Base-by-base conservation (phyloP, 2,329 filamentous ascomycete genomes). In the Claviceps maximensis region DNA sequence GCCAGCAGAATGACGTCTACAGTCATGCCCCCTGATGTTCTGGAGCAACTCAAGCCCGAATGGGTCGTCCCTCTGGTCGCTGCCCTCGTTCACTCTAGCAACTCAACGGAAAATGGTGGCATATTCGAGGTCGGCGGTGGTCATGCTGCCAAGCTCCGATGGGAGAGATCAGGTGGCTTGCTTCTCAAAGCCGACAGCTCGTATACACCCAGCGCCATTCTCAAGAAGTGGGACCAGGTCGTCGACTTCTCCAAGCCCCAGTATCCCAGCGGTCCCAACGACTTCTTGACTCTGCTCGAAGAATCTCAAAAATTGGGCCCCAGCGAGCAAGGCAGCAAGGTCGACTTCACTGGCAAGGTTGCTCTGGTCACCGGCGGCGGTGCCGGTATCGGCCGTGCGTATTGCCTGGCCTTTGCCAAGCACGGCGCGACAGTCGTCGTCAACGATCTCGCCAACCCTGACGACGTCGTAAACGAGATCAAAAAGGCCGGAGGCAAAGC, bases 71-170 rank as follows among this genome's bases (percentile, higher is more conserved):
- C 93, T 38, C 76, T 97, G 44, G 93, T 97, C 33, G 91, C 89
- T 50, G 83, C 86, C 54, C 77, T 98, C 50, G 86, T 87, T 45
- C 90, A 97, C 78, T 83, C 86, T 65, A 87, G 80, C 63, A 94
- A 93, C 75, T 84, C 79, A 8, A 70, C 73, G 48, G 91, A 97
- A 76, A 91, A 80, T 47, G 93, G 93, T 58, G 77, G 82, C 56
- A 95, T 97, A 68, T 97, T 90, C 69, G 93, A 97, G 73, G 87
- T 87, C 59, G 93, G 93, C 56, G 93, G 87, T 66, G 93, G 91
- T 53, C 89, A 95, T 72, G 74, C 94, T 54, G 87, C 91, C 60
- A 97, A 97, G 78, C 72, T 95, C 55, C 82, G 93, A 64, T 98
- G 93, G 93, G 88, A 98, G 78, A 86, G 93, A 58, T 84, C 93